Conservation (phyloP, 1,284 basidiomycete genomes). For the Tremellales sp. region DNA sequence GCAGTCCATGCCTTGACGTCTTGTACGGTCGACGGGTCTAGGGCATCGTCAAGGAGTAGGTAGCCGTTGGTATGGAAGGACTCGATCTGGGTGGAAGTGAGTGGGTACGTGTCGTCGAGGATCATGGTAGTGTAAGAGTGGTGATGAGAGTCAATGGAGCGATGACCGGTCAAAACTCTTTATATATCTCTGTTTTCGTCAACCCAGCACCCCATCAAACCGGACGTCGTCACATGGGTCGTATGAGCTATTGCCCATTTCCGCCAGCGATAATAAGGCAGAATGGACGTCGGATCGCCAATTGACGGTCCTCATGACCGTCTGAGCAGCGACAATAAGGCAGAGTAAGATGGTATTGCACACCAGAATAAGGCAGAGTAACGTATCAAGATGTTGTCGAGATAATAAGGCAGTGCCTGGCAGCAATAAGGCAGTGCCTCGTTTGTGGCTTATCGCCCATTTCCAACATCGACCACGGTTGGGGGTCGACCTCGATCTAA, state of each 20-base stretch:
- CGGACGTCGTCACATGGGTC: background rate
- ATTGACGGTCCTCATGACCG: background rate
- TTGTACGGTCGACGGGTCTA: background rate
- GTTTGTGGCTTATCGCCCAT: no score
- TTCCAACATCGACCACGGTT: no score
- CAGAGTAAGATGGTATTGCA: no score
- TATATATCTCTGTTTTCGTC: background rate
- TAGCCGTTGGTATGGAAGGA: background rate
- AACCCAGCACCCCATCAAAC: background rate
- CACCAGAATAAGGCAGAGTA: no score
- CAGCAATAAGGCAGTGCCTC: no score
- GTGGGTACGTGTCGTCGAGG: background rate
- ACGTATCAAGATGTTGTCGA: no score
- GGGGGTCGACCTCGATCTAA: no score
- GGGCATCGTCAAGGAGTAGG: background rate
- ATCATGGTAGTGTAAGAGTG: background rate
- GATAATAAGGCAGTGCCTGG: no score
- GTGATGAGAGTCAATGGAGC: background rate
- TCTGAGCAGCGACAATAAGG: background rate
- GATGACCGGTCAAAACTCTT: background rate
- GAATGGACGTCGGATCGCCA: background rate
- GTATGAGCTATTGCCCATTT: background rate
- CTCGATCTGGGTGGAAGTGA: background rate
- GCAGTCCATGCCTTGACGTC: conserved; percentile 28
- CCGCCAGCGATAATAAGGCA: background rate